Conservation (phyloP, 1,139 yeast species). For the Eremothecium gossypii region DNA sequence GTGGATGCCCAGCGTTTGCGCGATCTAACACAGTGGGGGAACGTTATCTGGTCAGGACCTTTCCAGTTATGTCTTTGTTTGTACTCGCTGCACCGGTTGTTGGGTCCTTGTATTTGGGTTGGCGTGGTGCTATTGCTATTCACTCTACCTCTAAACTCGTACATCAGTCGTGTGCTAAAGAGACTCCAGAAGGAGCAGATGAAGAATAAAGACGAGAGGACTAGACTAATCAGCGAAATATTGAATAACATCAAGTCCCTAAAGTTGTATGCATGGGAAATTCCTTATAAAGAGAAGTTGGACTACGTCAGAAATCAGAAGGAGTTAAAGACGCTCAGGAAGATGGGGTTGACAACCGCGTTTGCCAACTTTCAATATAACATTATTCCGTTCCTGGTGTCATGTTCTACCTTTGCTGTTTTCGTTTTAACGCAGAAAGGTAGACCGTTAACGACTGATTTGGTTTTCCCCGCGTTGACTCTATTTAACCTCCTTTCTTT, state of each 20-base stretch:
- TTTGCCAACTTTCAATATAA: constrained; percentile 70
- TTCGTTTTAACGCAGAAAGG: constrained; percentile 56
- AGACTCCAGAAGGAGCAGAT: constrained; percentile 67
- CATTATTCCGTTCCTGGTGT: constrained; percentile 83
- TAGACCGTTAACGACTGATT: constrained; percentile 73
- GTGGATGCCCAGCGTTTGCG: constrained; percentile 93
- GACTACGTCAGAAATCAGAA: constrained; percentile 78
- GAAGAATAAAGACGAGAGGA: constrained; percentile 58
- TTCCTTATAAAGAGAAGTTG: constrained; percentile 66
- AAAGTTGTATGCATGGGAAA: constrained; percentile 93
- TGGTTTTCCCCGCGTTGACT: constrained; percentile 91
- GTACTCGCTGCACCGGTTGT: constrained; percentile 58
- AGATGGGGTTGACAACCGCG: constrained; percentile 72
- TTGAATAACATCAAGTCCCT: constrained; percentile 85
- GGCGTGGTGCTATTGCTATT: constrained; percentile 79
- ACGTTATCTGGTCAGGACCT: constrained; percentile 93
- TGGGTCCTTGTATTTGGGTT: constrained; percentile 95
- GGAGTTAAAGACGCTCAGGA: constrained; percentile 70
- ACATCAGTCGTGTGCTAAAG: constrained; percentile 66
- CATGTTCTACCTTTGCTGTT: constrained; percentile 83
- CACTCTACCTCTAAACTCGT: constrained; percentile 79
- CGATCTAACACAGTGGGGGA: constrained; percentile 79
- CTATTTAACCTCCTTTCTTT: constrained; percentile 76
- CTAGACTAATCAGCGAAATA: constrained; percentile 74
- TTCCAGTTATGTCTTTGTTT: constrained; percentile 81